Base-by-base conservation (phyloP, 2,329 filamentous ascomycete genomes). In the Penicillium sp. region DNA sequence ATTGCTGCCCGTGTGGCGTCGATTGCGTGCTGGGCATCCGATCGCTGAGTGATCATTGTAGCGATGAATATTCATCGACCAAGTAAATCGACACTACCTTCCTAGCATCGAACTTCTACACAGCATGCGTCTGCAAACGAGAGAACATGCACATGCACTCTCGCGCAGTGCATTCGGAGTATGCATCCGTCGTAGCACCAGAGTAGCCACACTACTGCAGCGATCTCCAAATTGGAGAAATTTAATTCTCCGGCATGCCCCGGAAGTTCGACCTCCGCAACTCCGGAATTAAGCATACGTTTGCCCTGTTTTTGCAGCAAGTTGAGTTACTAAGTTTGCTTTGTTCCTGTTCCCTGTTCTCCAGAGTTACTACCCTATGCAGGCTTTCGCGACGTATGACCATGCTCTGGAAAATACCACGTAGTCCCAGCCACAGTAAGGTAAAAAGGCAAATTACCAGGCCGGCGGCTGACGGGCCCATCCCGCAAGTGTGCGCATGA, bases 1-100 rank as follows among this genome's bases (percentile, higher is more conserved):
- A 55, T 35, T 16, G 49, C 19, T 24, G 35, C 13, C 35, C 6
- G 44, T 56, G 65, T 64, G 60, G 58, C 55, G 62, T 57, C 37
- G 14, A 64, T 67, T 51, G 66, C 62, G 63, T 67, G 64, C 64
- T 63, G 51, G 27, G 24, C 41, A 35, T 40, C 46, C 18, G 52
- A 43, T 41, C 37, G 33, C 49, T 51, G 33, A 37, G 22, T 51
- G 33, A 37, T 51, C 18, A 37, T 35, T 39, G 33, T 24, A 39
- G 33, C 27, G 33, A 51, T 51, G 13, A 7, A 35, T 37, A 6
- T 31, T 31, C 27, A 9, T 31, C 27, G 27, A 31, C 27, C 7
- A 9, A 31, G 27, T 31, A 31, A 31, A 27, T 36, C 31, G 27
- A 36, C 31, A 31, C 47, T 18, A 18, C 19, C 35, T n/a, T 31